Evolutionary conservation across 2,329 filamentous ascomycete genomes (phyloP).

Genomic region (Proliferodiscus dingleyae): DNA sequence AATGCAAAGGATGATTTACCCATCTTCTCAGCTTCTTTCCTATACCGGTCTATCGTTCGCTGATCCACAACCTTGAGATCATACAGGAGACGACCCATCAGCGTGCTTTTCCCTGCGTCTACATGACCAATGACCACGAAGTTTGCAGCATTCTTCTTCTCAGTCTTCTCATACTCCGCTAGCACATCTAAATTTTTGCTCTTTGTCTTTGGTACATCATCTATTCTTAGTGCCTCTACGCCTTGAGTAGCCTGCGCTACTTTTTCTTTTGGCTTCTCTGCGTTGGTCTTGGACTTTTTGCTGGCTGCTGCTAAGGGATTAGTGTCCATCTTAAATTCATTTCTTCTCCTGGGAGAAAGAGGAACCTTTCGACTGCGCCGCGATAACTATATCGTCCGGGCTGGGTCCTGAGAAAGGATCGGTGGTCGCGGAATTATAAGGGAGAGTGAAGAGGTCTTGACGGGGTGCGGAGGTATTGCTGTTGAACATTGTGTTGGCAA

Average conservation of each 20-base stretch:
- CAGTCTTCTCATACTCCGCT: constrained; percentile 70
- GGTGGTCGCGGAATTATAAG: constrained; percentile 41
- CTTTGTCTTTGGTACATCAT: constrained; percentile 53
- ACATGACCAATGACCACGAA: constrained; percentile 97
- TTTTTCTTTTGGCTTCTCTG: constrained; percentile 39
- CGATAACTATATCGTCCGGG: constrained; percentile 83
- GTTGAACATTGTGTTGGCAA: constrained; percentile 41
- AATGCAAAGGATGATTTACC: constrained; percentile 95
- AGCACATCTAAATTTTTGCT: constrained; percentile 82
- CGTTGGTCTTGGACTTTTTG: constrained; percentile 36
- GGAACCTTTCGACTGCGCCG: constrained; percentile 88
- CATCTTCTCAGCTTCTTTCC: constrained; percentile 81
- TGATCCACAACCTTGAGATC: constrained; percentile 87
- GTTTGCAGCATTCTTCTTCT: constrained; percentile 75
- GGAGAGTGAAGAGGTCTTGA: constrained; percentile 33
- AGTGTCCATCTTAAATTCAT: constrained; percentile 28
- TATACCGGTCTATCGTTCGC: constrained; percentile 81
- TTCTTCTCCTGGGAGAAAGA: constrained; percentile 25
- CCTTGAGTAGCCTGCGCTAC: constrained; percentile 40
- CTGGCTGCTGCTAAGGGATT: constrained; percentile 39
- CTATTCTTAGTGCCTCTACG: constrained; percentile 42
- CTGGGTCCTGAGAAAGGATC: constrained; percentile 78
- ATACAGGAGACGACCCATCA: constrained; percentile 91
- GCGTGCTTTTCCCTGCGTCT: constrained; percentile 93
- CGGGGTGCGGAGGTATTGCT: constrained; percentile 14